Evolutionary conservation across 306 rosid species (phyloP).

Genomic region (Cucurbita maxima): DNA sequence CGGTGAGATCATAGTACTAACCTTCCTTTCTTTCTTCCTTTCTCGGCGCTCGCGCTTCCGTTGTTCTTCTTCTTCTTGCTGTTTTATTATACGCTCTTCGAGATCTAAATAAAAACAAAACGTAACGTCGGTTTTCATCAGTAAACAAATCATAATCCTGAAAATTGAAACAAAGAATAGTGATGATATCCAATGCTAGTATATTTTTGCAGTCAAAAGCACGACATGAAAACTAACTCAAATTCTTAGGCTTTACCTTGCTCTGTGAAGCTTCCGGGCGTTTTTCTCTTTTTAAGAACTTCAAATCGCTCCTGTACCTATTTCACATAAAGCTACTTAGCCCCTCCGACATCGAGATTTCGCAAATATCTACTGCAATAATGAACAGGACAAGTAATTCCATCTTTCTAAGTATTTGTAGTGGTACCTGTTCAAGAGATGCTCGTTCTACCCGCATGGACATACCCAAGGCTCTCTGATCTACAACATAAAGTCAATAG

Average conservation of each 20-base stretch:
- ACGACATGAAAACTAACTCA: not conserved
- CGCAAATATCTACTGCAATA: too few relatives aligned
- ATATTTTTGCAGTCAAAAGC: too few relatives aligned
- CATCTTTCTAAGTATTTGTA: not conserved
- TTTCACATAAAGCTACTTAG: conserved; percentile 17
- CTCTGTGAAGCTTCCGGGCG: conserved; percentile 65
- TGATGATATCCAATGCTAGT: not conserved
- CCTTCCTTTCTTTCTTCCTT: conserved; percentile 92
- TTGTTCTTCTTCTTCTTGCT: conserved; percentile 97
- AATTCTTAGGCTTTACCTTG: conserved; percentile 44
- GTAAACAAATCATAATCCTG: not conserved
- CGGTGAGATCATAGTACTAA: conserved; percentile 14
- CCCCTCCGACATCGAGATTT: too few relatives aligned
- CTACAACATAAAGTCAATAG: conserved; percentile 17
- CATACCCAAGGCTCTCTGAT: conserved; percentile 98
- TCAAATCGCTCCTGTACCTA: conserved; percentile 93
- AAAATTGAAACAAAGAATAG: not conserved
- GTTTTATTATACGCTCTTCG: conserved; percentile 80
- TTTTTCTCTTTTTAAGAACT: conserved; percentile 73
- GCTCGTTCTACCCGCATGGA: conserved; percentile 97
- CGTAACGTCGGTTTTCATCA: not conserved
- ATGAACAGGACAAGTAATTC: too few relatives aligned
- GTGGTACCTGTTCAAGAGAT: conserved; percentile 68
- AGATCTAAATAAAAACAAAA: conserved; percentile 35
- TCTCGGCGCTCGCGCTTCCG: conserved; percentile 78